Evolutionary conservation across 768 basidiomycete species (phyloP), one percentile per base, ranked within the genome.

Genomic region (Dioszegia aurantiaca): DNA sequence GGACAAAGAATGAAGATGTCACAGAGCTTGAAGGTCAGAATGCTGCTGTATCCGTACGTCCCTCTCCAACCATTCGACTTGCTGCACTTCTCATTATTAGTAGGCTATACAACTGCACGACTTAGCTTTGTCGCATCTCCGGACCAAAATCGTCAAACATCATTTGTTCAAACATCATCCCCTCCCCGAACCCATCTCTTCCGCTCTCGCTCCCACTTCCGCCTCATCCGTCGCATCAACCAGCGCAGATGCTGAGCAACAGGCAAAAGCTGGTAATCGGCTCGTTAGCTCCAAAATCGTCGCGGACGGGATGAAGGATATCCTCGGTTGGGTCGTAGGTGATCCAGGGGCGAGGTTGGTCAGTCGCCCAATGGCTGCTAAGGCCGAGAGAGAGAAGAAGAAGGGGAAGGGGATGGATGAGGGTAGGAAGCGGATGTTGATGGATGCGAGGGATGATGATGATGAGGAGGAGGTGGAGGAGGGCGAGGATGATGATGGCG

Each of bases 241-340:
- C 5, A 11, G 79, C 75, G 24, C 68, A 2, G 66, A 80, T 17
- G 81, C 82, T 23, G 80, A 83, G 21, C 55, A 63, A 2, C 67
- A 77, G 26, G 82, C 81, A 2, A 88, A 87, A 76, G 82, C 87
- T 0, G 85, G 87, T 65, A 84, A 81, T 60, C 83, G 87, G 36
- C 77, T 94, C 9, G 79, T 87, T 40, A 91, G 89, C 68, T 87
- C 87, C 3, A 90, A 88, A 71, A 74, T 80, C n/a, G 78, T 91
- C 11, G 85, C 88, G 1, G 77, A 80, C 2, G 83, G 83, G 62
- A 79, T 89, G 1, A 77, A 78, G 6, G 71, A 74, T 23, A 81
- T 83, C 14, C 69, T 91, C 1, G 80, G 80, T 10, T 79, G 80
- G 47, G 72, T 90, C 14, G 53, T 70, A 2, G 72, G 69, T 16